Percentiles rank a stretch among this genome's conserved stretches.
Conservation (phyloP, 257 asterid species). For the Petunia secreta region DNA sequence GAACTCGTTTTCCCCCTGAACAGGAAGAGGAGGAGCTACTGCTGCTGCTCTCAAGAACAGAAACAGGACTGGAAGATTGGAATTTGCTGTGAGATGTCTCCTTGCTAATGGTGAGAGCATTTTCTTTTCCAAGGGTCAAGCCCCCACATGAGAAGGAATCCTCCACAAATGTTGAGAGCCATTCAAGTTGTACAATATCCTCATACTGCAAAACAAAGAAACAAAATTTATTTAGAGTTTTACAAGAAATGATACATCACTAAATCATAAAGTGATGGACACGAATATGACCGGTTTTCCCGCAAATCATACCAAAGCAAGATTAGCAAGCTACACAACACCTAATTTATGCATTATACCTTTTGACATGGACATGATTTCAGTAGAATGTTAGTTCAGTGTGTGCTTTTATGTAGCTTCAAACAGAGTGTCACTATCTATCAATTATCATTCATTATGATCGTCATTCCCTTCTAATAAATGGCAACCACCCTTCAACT, state of each 20-base stretch:
- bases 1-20: constrained; percentile 49
- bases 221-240: neutral
- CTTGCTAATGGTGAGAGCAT: constrained; percentile 33
- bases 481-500: neutral
- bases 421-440: neutral
- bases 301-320: too few relatives aligned
- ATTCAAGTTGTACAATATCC: constrained; percentile 59
- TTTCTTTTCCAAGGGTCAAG: constrained; percentile 54
- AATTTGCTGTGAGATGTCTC: constrained; percentile 40
- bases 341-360: too few relatives aligned
- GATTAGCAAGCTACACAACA: too few relatives aligned
- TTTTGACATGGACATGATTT: too few relatives aligned
- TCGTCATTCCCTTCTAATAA: neutral
- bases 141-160: constrained; percentile 71
- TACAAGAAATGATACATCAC: neutral
- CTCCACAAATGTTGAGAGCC: constrained; percentile 79
- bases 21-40: constrained; percentile 42
- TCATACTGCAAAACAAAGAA: constrained; percentile 54
- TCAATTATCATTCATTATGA: too few relatives aligned
- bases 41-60: constrained; percentile 72
- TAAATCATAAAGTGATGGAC: too few relatives aligned
- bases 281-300: too few relatives aligned
- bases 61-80: constrained; percentile 70
- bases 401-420: too few relatives aligned
- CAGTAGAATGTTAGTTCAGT: too few relatives aligned